These are phyloP conservation scores for Lenwebbia sp. DNA, from an alignment of 345 rosid genomes.

Conservation along the genomic window DNA sequence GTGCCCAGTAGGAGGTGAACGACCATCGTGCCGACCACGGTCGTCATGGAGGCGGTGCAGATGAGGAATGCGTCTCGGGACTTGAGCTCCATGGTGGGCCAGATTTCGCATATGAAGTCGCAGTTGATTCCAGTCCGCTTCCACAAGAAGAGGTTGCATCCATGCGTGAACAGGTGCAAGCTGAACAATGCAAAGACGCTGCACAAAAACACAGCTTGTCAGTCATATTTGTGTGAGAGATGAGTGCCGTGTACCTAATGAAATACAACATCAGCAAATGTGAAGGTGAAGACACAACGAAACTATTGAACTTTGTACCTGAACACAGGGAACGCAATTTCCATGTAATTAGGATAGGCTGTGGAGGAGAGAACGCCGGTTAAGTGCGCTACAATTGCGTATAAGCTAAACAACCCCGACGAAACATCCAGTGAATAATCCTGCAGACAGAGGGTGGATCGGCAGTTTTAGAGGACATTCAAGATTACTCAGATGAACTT, in stretches of 20 bases:
- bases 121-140: constrained; percentile 67
- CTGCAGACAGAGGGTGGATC: constrained; percentile 21
- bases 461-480: background rate
- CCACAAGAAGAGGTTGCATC: constrained; percentile 91
- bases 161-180: constrained; percentile 89
- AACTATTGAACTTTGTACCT: constrained; percentile 28
- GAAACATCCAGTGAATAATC: constrained; percentile 82
- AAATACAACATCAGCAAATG: background rate
- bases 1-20: too few relatives aligned
- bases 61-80: constrained; percentile 80
- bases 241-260: background rate
- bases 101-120: constrained; percentile 76
- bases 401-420: constrained; percentile 62
- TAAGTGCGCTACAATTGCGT: constrained; percentile 68
- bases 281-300: background rate
- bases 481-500: background rate
- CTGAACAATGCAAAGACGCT: constrained; percentile 81
- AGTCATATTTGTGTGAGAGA: background rate
- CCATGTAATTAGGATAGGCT: constrained; percentile 40
- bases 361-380: constrained; percentile 47
- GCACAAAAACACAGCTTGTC: constrained; percentile 9
- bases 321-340: constrained; percentile 90
- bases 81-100: constrained; percentile 64
- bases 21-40: constrained; percentile 72
- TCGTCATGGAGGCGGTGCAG: constrained; percentile 84